These are phyloP conservation scores for Neurospora intermedia DNA, from an alignment of 495 filamentous ascomycete genomes.

Conservation along the genomic window DNA sequence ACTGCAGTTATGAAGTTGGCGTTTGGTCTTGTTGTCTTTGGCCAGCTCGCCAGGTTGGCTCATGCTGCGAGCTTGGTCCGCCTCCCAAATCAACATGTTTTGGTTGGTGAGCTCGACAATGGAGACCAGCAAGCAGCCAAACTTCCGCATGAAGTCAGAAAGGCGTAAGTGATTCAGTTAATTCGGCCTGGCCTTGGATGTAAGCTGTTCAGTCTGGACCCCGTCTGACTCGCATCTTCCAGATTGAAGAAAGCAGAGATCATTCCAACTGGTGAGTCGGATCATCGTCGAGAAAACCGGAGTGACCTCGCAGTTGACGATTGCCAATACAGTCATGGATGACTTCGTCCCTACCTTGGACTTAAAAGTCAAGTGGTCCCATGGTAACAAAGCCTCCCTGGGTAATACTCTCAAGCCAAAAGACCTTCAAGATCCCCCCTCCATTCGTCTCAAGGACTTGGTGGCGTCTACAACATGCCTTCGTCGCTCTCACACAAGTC, in stretches of 20 bases:
- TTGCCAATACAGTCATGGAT: slow-evolving; percentile 42
- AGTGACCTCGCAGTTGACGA: not conserved
- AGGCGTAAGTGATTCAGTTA: not conserved
- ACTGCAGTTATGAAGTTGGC: not conserved
- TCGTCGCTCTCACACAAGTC: slow-evolving; percentile 4
- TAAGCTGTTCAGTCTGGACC: not conserved
- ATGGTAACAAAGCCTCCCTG: slow-evolving; percentile 33
- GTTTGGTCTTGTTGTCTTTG: not conserved
- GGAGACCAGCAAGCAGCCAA: not conserved
- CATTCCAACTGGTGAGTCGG: slow-evolving; percentile 42
- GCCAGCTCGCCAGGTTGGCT: not conserved
- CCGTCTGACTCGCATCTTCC: not conserved
- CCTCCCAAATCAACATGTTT: not conserved
- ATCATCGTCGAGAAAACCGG: not conserved
- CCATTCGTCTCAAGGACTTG: slow-evolving; percentile 24
- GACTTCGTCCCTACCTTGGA: slow-evolving; percentile 48
- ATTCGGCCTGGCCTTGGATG: not conserved
- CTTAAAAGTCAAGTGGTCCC: slow-evolving; percentile 41
- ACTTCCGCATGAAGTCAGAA: not conserved
- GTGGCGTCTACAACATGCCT: slow-evolving; percentile 7
- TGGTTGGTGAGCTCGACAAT: not conserved
- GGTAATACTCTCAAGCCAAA: slow-evolving; percentile 52
- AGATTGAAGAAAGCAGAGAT: slow-evolving; percentile 51
- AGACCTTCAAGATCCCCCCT: slow-evolving; percentile 39
- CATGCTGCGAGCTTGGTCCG: not conserved